Base-by-base conservation (phyloP, 2,329 filamentous ascomycete species). In the Trichoderma lentiforme region DNA sequence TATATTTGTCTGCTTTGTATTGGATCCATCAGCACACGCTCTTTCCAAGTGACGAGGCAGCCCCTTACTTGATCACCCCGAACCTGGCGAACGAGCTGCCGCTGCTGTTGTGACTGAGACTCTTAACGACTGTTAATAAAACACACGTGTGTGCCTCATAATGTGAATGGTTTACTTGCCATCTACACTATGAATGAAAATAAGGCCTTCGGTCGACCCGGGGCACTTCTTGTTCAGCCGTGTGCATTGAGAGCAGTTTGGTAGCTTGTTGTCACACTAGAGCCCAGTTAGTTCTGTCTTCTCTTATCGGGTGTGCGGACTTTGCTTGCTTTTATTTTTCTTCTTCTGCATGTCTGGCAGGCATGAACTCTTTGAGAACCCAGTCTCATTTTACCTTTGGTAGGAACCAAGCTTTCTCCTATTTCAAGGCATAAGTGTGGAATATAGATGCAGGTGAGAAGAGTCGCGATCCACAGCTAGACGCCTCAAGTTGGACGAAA, bases 241-340 rank as follows among this genome's bases (percentile, higher is more conserved):
- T 26, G 39, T 58, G 36, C 70, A 71, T 53, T 39, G 61, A 24
- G 70, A 43, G 32, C 63, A 71, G 34, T 71, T 36, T 18, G 63
- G 70, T 14, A 36, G n/a, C 26, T 68, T 68, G 26, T 61, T 71
- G 18, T 71, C 70, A 56, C 70, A 71, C 70, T 71, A 32, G n/a
- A 39, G 0, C 18, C 15, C 30, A 24, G 14, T 53, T 30, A 56
- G 57, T 43, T 39, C 36, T 12, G 6, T 6, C 26, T 21, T 11
- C 7, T 21, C 60, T 11, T 14, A 1, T 63, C 12, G 3, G 3
- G 4, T 26, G 18, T 15, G 15, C 0, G 1, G 2, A 8, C 7
- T 24, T 8, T 47, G 3, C n/a, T 58, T 57, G 11, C 30, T 47
- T 56, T 64, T 58, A 39, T 43, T 26, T 68, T 68, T 43, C 70